Conservation (phyloP, 1,284 basidiomycete species). For the Kwoniella shivajii region DNA sequence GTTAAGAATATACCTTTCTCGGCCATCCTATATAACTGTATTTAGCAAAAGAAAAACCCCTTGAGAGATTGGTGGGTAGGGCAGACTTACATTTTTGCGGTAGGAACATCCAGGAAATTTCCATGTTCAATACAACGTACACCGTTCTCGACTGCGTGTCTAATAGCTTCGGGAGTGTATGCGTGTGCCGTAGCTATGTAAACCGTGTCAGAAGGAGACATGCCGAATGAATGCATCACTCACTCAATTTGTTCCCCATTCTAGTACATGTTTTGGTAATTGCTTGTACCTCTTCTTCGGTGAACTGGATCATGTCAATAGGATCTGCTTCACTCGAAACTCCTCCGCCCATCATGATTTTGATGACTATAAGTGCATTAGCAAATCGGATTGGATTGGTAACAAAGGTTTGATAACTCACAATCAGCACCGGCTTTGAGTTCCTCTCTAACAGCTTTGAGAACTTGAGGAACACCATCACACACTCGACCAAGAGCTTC, state of each 20-base stretch:
- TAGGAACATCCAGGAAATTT: constrained; percentile 45
- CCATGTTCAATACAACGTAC: constrained; percentile 59
- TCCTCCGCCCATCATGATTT: constrained; percentile 58
- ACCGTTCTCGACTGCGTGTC: constrained; percentile 45
- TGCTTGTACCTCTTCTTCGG: constrained; percentile 57
- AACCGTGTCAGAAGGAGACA: neutral
- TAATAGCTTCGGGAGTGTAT: constrained; percentile 38
- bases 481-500: constrained; percentile 39
- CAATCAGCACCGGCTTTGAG: constrained; percentile 57
- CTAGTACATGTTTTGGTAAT: constrained; percentile 56
- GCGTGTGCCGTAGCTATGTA: constrained; percentile 38
- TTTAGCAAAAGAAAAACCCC: neutral
- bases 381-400: neutral
- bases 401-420: neutral
- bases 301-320: constrained; percentile 59
- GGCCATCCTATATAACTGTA: constrained; percentile 45
- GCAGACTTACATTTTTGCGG: constrained; percentile 35
- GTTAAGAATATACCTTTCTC: constrained; percentile 56
- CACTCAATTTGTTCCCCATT: constrained; percentile 54
- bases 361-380: constrained; percentile 21
- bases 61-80: neutral
- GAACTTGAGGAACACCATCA: constrained; percentile 52
- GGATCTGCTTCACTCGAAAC: constrained; percentile 58
- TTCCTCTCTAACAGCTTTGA: constrained; percentile 57
- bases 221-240: neutral